Evolutionary conservation across 768 basidiomycete species (phyloP).

Genomic region (Suillus cothurnatus): DNA sequence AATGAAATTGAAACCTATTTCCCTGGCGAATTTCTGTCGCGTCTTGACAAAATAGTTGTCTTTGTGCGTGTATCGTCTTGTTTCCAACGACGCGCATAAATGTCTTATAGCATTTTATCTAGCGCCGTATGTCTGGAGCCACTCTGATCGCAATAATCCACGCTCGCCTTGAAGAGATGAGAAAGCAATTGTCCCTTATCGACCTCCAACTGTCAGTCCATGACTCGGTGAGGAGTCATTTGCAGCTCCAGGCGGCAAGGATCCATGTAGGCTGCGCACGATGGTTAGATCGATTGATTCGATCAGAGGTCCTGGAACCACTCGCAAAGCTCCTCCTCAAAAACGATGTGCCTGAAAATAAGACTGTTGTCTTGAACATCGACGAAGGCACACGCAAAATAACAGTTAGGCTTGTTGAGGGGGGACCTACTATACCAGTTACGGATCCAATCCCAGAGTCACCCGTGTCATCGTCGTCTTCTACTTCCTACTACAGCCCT

Average conservation of each 20-base stretch:
- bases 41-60: slow-evolving; percentile 12
- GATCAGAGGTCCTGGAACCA: slow-evolving; percentile 8
- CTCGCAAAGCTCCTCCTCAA: slow-evolving; percentile 10
- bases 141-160: slow-evolving; percentile 3
- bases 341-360: slow-evolving; percentile 4
- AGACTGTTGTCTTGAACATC: neutral
- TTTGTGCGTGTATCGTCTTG: slow-evolving; percentile 4
- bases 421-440: neutral
- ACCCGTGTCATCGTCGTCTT: neutral
- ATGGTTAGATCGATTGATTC: slow-evolving; percentile 8
- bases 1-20: slow-evolving; percentile 4
- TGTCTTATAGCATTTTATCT: neutral
- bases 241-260: neutral
- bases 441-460: neutral
- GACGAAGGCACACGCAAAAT: slow-evolving; percentile 4
- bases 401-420: slow-evolving; percentile 4
- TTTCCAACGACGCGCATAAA: neutral
- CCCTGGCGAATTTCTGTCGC: slow-evolving; percentile 9
- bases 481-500: slow-evolving; percentile 7
- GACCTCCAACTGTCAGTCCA: slow-evolving; percentile 5
- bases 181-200: slow-evolving; percentile 6
- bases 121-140: slow-evolving; percentile 8
- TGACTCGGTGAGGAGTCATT: neutral
- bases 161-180: slow-evolving; percentile 11
- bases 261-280: slow-evolving; percentile 6